A percentile compares a stretch with the other conserved stretches of the same genome.
Evolutionary conservation across 192 early-diverging fungal genomes (phyloP).

Genomic region (Coemansia sp.): DNA sequence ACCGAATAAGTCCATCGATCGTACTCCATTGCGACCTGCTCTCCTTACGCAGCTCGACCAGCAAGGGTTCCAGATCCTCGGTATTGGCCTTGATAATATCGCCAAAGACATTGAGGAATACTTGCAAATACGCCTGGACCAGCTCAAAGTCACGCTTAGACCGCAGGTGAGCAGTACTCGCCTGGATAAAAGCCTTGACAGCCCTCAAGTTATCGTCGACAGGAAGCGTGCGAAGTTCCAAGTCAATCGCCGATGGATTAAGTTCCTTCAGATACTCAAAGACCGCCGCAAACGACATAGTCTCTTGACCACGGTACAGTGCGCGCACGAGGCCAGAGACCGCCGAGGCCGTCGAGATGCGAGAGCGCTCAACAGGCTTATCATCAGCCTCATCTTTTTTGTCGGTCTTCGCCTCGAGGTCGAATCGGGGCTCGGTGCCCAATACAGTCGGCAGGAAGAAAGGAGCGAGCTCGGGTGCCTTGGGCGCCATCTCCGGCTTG

Average conservation of each 20-base stretch:
- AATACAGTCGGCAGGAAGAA: constrained; percentile 90
- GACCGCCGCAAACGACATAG: constrained; percentile 55
- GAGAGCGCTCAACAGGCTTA: constrained; percentile 44
- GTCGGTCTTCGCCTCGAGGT: constrained; percentile 38
- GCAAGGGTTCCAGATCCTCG: constrained; percentile 51
- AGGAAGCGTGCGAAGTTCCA: constrained; percentile 80
- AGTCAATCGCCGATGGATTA: constrained; percentile 81
- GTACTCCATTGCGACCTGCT: constrained; percentile 34
- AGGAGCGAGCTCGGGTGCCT: constrained; percentile 85
- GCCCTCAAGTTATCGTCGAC: constrained; percentile 66
- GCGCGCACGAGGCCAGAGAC: constrained; percentile 63
- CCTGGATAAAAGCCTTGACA: constrained; percentile 70
- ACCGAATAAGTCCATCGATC: constrained; percentile 47
- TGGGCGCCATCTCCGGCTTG: constrained; percentile 86
- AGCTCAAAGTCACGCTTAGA: constrained; percentile 86
- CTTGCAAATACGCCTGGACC: constrained; percentile 74
- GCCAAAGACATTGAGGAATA: constrained; percentile 81
- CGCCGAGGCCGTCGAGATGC: constrained; percentile 62
- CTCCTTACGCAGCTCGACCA: constrained; percentile 47
- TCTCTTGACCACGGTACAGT: constrained; percentile 36
- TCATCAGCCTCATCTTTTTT: constrained; percentile 44
- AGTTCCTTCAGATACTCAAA: constrained; percentile 75
- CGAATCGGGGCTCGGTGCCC: constrained; percentile 73
- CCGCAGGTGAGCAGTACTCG: constrained; percentile 62
- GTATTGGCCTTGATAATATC: constrained; percentile 72